These are phyloP conservation scores for Lipomyces sp. DNA, from an alignment of 805 yeast species.

Conservation along the genomic window DNA sequence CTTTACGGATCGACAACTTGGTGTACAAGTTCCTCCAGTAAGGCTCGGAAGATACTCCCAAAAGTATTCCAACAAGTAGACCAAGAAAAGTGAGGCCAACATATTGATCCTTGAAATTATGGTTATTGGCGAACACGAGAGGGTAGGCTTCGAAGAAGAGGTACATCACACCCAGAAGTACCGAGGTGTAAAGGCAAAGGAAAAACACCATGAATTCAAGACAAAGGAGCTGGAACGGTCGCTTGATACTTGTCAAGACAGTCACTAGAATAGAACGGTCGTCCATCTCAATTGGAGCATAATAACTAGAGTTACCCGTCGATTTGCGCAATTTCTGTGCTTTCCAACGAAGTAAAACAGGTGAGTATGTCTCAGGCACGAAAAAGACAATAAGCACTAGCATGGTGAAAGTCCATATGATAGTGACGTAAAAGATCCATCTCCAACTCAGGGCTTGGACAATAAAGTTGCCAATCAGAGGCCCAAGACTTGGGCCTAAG, in stretches of 20 bases:
- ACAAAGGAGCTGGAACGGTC: slow-evolving; percentile 50
- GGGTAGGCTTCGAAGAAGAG: slow-evolving; percentile 61
- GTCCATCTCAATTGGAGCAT: slow-evolving; percentile 44
- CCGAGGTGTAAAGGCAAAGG: slow-evolving; percentile 55
- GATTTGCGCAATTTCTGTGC: slow-evolving; percentile 56
- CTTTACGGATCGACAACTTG: slow-evolving; percentile 50
- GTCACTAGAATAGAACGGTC: slow-evolving; percentile 42
- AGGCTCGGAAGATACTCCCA: slow-evolving; percentile 53
- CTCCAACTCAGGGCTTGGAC: slow-evolving; percentile 63
- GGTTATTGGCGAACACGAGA: slow-evolving; percentile 49
- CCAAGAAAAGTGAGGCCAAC: slow-evolving; percentile 62
- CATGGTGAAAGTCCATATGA: slow-evolving; percentile 29
- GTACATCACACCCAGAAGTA: slow-evolving; percentile 56
- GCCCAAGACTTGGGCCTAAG: slow-evolving; percentile 70
- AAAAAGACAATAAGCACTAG: slow-evolving; percentile 34
- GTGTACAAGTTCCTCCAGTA: slow-evolving; percentile 59
- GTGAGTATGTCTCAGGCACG: slow-evolving; percentile 85
- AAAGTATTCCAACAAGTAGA: slow-evolving; percentile 48
- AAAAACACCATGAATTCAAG: slow-evolving; percentile 56
- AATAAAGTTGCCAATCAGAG: slow-evolving; percentile 54
- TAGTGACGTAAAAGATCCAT: slow-evolving; percentile 63
- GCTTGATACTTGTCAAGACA: slow-evolving; percentile 46
- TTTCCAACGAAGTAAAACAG: slow-evolving; percentile 65
- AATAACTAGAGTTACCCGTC: slow-evolving; percentile 41
- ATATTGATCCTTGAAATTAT: slow-evolving; percentile 51